These are phyloP conservation scores for Epichloe aotearoae DNA, from an alignment of 2,329 filamentous ascomycete genomes.

Conservation along the genomic window DNA sequence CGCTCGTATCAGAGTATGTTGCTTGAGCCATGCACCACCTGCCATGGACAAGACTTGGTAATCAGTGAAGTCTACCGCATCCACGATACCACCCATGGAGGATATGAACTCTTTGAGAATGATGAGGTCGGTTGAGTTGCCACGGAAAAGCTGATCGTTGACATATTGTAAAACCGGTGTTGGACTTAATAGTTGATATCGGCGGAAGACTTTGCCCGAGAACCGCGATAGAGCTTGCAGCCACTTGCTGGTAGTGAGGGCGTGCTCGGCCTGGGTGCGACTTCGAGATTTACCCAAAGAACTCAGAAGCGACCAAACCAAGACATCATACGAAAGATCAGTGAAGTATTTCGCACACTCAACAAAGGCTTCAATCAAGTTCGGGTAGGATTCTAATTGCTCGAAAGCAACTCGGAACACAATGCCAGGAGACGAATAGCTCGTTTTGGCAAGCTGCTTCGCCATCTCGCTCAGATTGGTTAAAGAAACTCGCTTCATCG, in stretches of 20 bases:
- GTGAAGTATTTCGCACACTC: slow-evolving; percentile 94
- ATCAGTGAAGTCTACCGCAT: slow-evolving; percentile 79
- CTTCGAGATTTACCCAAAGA: slow-evolving; percentile 50
- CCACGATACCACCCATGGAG: slow-evolving; percentile 87
- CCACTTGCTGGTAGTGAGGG: slow-evolving; percentile 77
- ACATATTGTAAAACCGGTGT: slow-evolving; percentile 83
- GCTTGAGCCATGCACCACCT: slow-evolving; percentile 66
- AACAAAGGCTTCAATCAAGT: slow-evolving; percentile 87
- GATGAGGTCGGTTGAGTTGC: slow-evolving; percentile 82
- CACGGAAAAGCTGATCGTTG: slow-evolving; percentile 64
- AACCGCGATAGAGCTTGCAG: slow-evolving; percentile 82
- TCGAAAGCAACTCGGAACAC: slow-evolving; percentile 82
- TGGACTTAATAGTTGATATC: slow-evolving; percentile 72
- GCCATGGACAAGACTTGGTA: slow-evolving; percentile 78
- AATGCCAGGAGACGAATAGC: slow-evolving; percentile 76
- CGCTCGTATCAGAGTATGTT: slow-evolving; percentile 66
- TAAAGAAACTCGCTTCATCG: slow-evolving; percentile 79
- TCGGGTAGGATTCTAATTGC: slow-evolving; percentile 88
- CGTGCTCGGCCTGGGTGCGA: slow-evolving; percentile 47
- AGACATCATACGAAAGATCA: slow-evolving; percentile 78
- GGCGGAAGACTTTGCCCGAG: slow-evolving; percentile 76
- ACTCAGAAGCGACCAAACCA: slow-evolving; percentile 85
- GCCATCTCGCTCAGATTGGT: slow-evolving; percentile 81
- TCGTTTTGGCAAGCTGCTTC: slow-evolving; percentile 80
- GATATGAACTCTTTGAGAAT: slow-evolving; percentile 82